These are phyloP conservation scores for Yamadazyma atlantica DNA, from an alignment of 1,139 yeast species.

Conservation along the genomic window DNA sequence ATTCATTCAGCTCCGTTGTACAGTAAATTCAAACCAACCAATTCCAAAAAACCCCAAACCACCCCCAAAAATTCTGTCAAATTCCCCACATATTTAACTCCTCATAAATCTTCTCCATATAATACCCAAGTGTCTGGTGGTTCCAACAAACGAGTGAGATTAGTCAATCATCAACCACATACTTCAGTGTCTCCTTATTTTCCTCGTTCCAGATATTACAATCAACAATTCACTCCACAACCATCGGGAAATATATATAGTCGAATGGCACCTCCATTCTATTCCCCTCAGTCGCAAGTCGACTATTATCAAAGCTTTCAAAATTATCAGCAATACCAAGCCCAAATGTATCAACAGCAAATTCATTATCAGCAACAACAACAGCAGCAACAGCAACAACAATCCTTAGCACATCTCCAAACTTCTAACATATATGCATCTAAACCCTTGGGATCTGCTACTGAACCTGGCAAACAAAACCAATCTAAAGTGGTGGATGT, in stretches of 20 bases:
- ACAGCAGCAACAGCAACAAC: not conserved
- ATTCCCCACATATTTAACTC: constrained; percentile 17
- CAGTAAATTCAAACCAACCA: constrained; percentile 12
- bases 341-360: constrained; percentile 4
- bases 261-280: constrained; percentile 7
- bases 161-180: constrained; percentile 5
- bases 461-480: not conserved
- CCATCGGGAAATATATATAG: constrained; percentile 13
- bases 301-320: not conserved
- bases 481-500: constrained; percentile 43
- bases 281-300: constrained; percentile 4
- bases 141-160: constrained; percentile 9
- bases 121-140: constrained; percentile 3
- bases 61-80: constrained; percentile 13
- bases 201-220: constrained; percentile 10
- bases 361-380: constrained; percentile 3
- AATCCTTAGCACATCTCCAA: no score
- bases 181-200: constrained; percentile 12
- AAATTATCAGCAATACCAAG: constrained; percentile 1
- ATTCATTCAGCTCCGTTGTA: constrained; percentile 32
- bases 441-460: not conserved
- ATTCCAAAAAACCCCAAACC: constrained; percentile 8
- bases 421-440: no score
- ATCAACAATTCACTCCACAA: constrained; percentile 17
- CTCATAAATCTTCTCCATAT: constrained; percentile 17